Conservation (phyloP, 495 filamentous ascomycete species). For the Aspergillus egyptiacus region DNA sequence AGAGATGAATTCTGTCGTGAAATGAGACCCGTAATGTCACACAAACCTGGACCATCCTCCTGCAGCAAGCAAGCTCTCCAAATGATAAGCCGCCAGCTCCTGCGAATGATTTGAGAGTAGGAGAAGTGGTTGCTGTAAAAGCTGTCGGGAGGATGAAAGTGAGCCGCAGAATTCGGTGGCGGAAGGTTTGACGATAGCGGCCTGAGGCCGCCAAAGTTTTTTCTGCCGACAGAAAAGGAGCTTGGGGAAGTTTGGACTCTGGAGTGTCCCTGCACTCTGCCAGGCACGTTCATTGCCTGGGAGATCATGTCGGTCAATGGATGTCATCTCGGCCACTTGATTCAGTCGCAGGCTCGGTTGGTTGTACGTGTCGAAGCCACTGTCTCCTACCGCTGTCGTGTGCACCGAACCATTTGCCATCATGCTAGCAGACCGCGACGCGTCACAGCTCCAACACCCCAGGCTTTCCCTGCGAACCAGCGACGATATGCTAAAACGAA, state of each 20-base stretch:
- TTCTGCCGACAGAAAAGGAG: slow-evolving; percentile 10
- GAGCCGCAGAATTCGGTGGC: slow-evolving; percentile 41
- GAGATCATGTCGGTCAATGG: slow-evolving; percentile 20
- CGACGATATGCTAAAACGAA: slow-evolving; percentile 46
- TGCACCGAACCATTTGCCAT: slow-evolving; percentile 30
- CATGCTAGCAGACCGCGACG: slow-evolving; percentile 29
- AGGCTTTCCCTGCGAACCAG: slow-evolving; percentile 8
- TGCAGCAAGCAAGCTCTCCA: slow-evolving; percentile 27
- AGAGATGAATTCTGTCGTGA: slow-evolving; percentile 24
- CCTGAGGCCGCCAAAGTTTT: slow-evolving; percentile 15
- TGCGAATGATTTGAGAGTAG: slow-evolving; percentile 15
- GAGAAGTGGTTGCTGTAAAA: slow-evolving; percentile 16
- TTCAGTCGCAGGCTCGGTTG: slow-evolving; percentile 2
- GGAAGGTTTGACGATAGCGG: slow-evolving; percentile 28
- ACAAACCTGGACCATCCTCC: slow-evolving; percentile 43
- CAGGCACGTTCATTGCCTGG: not conserved
- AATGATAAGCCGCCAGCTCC: slow-evolving; percentile 28
- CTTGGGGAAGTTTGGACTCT: not conserved
- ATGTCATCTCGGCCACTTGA: slow-evolving; percentile 10
- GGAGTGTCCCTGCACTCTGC: not conserved
- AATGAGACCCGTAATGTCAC: slow-evolving; percentile 25
- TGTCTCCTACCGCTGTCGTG: slow-evolving; percentile 15
- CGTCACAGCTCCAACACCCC: slow-evolving; percentile 13
- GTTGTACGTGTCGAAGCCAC: not conserved
- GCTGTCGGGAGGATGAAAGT: slow-evolving; percentile 21